Conservation (phyloP, 441 rosid species). For the Manihot esculenta region DNA sequence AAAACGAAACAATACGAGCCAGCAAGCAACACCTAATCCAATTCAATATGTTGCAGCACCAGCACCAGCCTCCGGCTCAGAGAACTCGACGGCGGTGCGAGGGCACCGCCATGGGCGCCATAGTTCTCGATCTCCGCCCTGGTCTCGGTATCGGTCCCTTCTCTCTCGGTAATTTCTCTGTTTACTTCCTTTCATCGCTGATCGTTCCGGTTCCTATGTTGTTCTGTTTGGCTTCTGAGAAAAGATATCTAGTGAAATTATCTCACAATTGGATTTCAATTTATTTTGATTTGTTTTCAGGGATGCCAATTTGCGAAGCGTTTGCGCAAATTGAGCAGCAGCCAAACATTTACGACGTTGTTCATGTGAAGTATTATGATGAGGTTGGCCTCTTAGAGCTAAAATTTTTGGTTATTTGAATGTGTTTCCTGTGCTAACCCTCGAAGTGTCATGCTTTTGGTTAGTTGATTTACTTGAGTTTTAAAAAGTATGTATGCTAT, state of each 20-base stretch:
- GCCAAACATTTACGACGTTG: conserved; percentile 91
- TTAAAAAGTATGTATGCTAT: too few relatives aligned
- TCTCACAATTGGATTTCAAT: neutral
- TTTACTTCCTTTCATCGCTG: neutral
- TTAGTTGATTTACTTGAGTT: too few relatives aligned
- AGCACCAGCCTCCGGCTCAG: conserved; percentile 44
- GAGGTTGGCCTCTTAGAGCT: conserved; percentile 48
- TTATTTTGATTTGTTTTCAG: conserved; percentile 35
- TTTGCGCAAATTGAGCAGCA: conserved; percentile 89
- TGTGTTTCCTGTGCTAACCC: too few relatives aligned
- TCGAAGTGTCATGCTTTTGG: too few relatives aligned
- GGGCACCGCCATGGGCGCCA: conserved; percentile 97
- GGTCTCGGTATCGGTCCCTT: conserved; percentile 95
- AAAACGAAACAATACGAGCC: too few relatives aligned
- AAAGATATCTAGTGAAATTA: neutral
- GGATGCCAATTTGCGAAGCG: conserved; percentile 95
- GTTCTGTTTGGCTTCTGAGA: neutral
- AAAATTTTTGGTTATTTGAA: too few relatives aligned
- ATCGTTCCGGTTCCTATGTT: too few relatives aligned
- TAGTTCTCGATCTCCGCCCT: conserved; percentile 90
- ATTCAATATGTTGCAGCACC: conserved; percentile 18
- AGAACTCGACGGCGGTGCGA: conserved; percentile 80
- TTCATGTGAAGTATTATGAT: conserved; percentile 84
- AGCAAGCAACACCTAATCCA: neutral
- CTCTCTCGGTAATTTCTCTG: conserved; percentile 55